Evolutionary conservation across 208 protist species (phyloP), one percentile per base, ranked within the genome.

Genomic region (Acanthamoeba royreba): DNA sequence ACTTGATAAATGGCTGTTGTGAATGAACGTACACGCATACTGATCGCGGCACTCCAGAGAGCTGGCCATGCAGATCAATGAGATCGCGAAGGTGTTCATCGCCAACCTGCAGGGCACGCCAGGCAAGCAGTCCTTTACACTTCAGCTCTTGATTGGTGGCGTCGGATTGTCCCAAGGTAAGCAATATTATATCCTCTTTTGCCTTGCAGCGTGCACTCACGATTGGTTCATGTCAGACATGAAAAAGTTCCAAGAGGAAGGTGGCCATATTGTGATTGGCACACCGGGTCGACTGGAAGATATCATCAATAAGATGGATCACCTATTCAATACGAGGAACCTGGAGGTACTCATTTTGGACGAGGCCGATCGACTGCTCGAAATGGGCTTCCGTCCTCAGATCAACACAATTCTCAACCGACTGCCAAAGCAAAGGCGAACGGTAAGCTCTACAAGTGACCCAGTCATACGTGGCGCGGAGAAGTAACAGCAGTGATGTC

Each of bases 281-380:
- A 97, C 97, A 53, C 97, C 97, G 25, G 97, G 97, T 28, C 91
- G 97, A 22, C 55, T 97, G 28, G 83, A 96, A 42, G 94, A 97
- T 28, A 52, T 97, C 8, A 53, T 95, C 19, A 86, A 53, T 28
- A 53, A 93, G 72, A 13, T 92, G 22, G 45, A 45, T 15, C 63
- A 86, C 43, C 38, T 38, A 4, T 49, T 94, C 22, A 96, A 93
- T 38, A 25, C 94, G 19, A 72, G 94, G 0, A 90, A 95, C 74
- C 94, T 98, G 33, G 97, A 98, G 90, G 66, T 98, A 31, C 94
- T 98, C 40, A 92, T 98, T 7, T 74, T 98, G 2, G 97, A 98
- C 94, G 97, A 98, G 85, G 98, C 97, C 0, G 98, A 98, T 66
- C 63, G 95, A 9, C 95, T 98, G 89, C 94, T 98, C 15, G 97